Evolutionary conservation across 2,329 filamentous ascomycete species (phyloP).

Genomic region (Fusarium miscanthi): DNA sequence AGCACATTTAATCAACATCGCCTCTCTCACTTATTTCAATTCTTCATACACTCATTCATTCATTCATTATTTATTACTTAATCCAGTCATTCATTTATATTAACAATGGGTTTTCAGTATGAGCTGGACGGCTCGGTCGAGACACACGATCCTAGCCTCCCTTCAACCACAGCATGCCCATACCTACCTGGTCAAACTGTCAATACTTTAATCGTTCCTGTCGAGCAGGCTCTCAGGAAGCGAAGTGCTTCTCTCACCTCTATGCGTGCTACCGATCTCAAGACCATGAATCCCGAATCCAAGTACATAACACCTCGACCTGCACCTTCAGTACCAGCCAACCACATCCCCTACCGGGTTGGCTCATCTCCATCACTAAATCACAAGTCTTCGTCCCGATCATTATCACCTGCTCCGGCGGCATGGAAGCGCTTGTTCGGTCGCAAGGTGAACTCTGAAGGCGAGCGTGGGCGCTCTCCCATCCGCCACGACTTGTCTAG

Average conservation of each 20-base stretch:
- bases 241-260: conserved; percentile 75
- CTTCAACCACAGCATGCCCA: conserved; percentile 83
- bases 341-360: conserved; percentile 41
- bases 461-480: conserved; percentile 50
- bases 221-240: conserved; percentile 69
- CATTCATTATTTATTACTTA: neutral
- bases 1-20: conserved; percentile 32
- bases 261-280: conserved; percentile 67
- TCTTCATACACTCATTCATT: conserved; percentile 6
- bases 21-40: conserved; percentile 21
- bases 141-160: conserved; percentile 76
- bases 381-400: conserved; percentile 57
- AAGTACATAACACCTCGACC: conserved; percentile 78
- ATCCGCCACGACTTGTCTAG: conserved; percentile 40
- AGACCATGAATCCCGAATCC: conserved; percentile 82
- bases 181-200: conserved; percentile 88
- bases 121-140: conserved; percentile 83
- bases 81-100: conserved; percentile 29
- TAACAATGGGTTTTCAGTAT: conserved; percentile 68
- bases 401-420: conserved; percentile 60
- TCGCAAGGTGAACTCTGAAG: conserved; percentile 53
- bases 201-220: conserved; percentile 85
- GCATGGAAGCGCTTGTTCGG: conserved; percentile 64
- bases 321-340: conserved; percentile 53
- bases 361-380: conserved; percentile 49